Base-by-base conservation (phyloP, 768 basidiomycete species). In the Tephrocybe sp. region DNA sequence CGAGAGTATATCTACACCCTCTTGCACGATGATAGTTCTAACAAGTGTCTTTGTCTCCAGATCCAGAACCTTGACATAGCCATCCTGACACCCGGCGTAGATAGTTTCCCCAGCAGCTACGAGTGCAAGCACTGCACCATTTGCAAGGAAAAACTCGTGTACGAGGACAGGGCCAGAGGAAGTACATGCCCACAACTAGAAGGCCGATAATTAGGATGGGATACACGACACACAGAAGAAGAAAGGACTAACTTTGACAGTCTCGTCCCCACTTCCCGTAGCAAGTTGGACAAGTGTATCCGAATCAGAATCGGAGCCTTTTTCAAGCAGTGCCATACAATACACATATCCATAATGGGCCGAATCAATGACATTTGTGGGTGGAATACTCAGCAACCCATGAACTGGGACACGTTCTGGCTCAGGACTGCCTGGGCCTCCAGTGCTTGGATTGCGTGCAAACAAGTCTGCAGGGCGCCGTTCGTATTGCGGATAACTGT, bases 271-370 rank as follows among this genome's bases (percentile, higher is more conserved):
- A 52, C 91, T 88, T 12, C 93, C 93, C 12, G 91, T 92, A 11
- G 88, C 79, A 12, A 97, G 76, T 47, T 82, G 77, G 15, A 63
- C 61, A 1, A 29, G 27, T 5, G 6, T 11, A 11, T 29, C 27
- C 11, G 5, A 5, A 29, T 5, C 27, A 5, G 27, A 5, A 29
- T 29, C 27, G 27, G 27, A 29, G 27, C 58, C 52, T 3, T 57
- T 58, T 23, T 68, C 59, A 31, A 76, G 49, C 21, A 73, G 58
- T 5, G 67, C 61, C 82, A 93, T 84, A 58, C 88, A 91, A 62
- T 95, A 94, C 11, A 97, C 78, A 61, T 98, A 98, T 8, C 95
- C 95, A 63, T 84, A 94, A 66, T 98, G 95, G 3, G 94, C 95
- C 1, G 91, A 89, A 57, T 89, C 84, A 22, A 93, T 73, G 24